Base-by-base conservation (phyloP, 2,329 filamentous ascomycete genomes). In the Aspergillus calidoustus region DNA sequence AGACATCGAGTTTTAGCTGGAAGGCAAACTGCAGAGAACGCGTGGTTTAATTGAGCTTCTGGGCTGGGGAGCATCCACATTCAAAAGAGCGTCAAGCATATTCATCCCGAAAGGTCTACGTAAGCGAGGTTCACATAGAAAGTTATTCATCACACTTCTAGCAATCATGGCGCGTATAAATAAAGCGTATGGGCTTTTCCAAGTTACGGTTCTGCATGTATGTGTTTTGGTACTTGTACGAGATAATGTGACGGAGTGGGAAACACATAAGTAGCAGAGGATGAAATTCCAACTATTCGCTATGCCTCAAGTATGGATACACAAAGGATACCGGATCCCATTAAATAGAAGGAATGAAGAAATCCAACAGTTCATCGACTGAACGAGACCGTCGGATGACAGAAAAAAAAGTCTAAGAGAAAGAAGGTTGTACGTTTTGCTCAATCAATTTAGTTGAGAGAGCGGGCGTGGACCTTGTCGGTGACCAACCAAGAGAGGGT, bases 401-500 rank as follows among this genome's bases (percentile, higher is more conserved):
- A 43, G 54, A 63, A 43, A 59, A 59, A 64, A 49, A 57, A 56
- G 46, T 41, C 38, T 25, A 34, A 31, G 50, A 49, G 17, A 15
- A 17, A 57, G 22, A 46, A 58, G 22, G 53, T 60, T 54, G 49
- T 61, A 57, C 54, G 43, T 54, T 55, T 43, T 30, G 19, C 49
- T 44, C 28, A 38, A 41, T 28, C 48, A 43, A 47, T 67, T 66
- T 72, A 74, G 64, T 59, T 52, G 69, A 62, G 52, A 72, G 58
- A 54, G 63, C 73, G 73, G 23, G 73, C 68, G 64, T 75, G 73
- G 63, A 68, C 67, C 68, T 74, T 71, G 56, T 74, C 68, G 22
- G 68, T 70, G 64, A 74, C 68, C 53, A 75, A 64, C 73, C 73
- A 75, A 60, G 68, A 69, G 50, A 74, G 49, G 31, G 73, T 75